phyloP scores from a whole-genome alignment of 1,139 yeast species.

The Candida gigantensis region DNA sequence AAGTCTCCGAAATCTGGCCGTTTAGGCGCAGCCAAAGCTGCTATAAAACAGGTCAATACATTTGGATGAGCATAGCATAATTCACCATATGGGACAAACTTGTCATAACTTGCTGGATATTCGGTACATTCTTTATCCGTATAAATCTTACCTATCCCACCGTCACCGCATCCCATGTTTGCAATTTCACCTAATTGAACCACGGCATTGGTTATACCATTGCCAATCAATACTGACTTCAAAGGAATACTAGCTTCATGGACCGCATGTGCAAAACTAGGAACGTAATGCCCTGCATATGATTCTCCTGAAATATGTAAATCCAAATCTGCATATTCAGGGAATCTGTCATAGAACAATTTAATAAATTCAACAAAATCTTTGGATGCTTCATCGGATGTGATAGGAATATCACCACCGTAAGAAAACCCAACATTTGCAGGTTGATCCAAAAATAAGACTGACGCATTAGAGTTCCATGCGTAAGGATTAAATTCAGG shows the following conservation, averaged over 20 bases:
- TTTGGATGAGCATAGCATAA: conserved; percentile 75
- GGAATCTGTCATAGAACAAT: conserved; percentile 82
- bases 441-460: conserved; percentile 38
- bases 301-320: conserved; percentile 96
- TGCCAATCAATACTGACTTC: conserved; percentile 83
- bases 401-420: conserved; percentile 49
- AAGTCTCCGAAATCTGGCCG: conserved; percentile 49
- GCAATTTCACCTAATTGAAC: conserved; percentile 78
- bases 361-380: conserved; percentile 86
- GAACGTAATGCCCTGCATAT: conserved; percentile 93
- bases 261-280: conserved; percentile 84
- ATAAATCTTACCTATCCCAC: conserved; percentile 48
- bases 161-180: conserved; percentile 91
- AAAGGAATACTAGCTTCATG: conserved; percentile 25
- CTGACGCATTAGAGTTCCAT: conserved; percentile 38
- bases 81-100: conserved; percentile 74
- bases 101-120: conserved; percentile 47
- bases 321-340: conserved; percentile 60
- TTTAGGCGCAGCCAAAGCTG: conserved; percentile 49
- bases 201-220: conserved; percentile 86
- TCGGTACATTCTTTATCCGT: conserved; percentile 8
- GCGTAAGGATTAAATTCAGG: conserved; percentile 33
- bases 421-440: conserved; percentile 68
- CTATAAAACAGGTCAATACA: conserved; percentile 88
- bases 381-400: conserved; percentile 81